Evolutionary conservation across 1,284 basidiomycete genomes (phyloP).

Genomic region (Agaricales sp.): DNA sequence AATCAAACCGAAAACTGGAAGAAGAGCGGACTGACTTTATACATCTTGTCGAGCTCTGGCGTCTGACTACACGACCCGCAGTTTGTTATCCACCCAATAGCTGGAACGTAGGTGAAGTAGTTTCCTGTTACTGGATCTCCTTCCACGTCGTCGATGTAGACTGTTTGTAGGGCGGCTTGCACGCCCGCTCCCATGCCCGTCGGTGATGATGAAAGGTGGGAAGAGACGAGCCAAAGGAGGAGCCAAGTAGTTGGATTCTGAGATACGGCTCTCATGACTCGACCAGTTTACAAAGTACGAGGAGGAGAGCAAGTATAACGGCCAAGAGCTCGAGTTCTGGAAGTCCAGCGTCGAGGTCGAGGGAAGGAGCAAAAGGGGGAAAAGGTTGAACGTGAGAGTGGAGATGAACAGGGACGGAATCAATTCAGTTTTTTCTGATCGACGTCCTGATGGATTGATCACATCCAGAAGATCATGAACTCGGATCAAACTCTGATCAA

Average conservation of each 20-base stretch:
- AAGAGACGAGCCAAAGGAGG: too few relatives aligned
- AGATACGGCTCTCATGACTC: too few relatives aligned
- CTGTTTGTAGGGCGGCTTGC: neutral
- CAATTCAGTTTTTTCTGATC: neutral
- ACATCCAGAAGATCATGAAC: neutral
- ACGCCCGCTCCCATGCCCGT: too few relatives aligned
- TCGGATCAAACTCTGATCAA: neutral
- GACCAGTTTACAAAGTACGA: too few relatives aligned
- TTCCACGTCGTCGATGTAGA: neutral
- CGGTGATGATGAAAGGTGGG: too few relatives aligned
- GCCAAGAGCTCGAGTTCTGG: neutral
- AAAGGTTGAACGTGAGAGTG: neutral
- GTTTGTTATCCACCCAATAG: neutral
- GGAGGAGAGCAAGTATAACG: too few relatives aligned
- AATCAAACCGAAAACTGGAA: too few relatives aligned
- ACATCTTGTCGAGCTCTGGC: neutral
- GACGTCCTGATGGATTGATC: neutral
- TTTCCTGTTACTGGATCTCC: neutral
- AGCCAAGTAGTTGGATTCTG: too few relatives aligned
- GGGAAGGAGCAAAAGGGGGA: too few relatives aligned
- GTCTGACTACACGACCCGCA: neutral
- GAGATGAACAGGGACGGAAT: neutral
- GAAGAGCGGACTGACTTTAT: neutral
- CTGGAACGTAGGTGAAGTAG: conserved; percentile 3
- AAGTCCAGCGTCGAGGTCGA: neutral